Percentiles rank a stretch among this genome's conserved stretches.
These are phyloP conservation scores for Claviceps maximensis DNA, from an alignment of 2,329 filamentous ascomycete genomes.

Conservation along the genomic window DNA sequence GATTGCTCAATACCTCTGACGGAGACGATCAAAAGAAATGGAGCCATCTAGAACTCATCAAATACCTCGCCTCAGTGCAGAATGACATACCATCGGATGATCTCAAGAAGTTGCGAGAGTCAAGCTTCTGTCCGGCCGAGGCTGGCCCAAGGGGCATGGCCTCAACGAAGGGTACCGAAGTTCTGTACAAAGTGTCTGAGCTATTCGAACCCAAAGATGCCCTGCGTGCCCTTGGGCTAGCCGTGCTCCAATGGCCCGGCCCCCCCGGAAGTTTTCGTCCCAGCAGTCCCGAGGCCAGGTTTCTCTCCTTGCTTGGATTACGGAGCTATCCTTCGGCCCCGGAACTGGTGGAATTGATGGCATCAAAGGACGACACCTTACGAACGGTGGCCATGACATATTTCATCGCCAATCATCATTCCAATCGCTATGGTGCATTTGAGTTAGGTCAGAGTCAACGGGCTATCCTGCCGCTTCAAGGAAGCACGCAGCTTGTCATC, in stretches of 20 bases:
- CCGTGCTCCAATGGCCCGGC: constrained; percentile 71
- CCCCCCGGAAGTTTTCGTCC: constrained; percentile 47
- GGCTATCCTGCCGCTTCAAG: constrained; percentile 61
- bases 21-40: constrained; percentile 50
- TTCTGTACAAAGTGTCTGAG: constrained; percentile 60
- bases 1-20: constrained; percentile 53
- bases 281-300: constrained; percentile 58
- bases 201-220: constrained; percentile 67
- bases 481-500: constrained; percentile 51
- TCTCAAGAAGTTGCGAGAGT: constrained; percentile 62
- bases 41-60: constrained; percentile 91
- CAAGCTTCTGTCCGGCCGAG: constrained; percentile 73
- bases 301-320: constrained; percentile 62
- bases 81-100: constrained; percentile 79
- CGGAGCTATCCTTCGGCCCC: constrained; percentile 55
- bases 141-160: constrained; percentile 42
- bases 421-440: constrained; percentile 59
- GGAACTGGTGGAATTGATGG: constrained; percentile 69
- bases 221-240: constrained; percentile 56
- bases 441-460: constrained; percentile 41
- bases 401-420: constrained; percentile 67
- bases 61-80: constrained; percentile 80
- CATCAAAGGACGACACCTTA: constrained; percentile 41
- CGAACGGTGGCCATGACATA: constrained; percentile 65
- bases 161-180: constrained; percentile 33